Conservation (phyloP, 805 yeast species). For the Nakazawaea ernobii region DNA sequence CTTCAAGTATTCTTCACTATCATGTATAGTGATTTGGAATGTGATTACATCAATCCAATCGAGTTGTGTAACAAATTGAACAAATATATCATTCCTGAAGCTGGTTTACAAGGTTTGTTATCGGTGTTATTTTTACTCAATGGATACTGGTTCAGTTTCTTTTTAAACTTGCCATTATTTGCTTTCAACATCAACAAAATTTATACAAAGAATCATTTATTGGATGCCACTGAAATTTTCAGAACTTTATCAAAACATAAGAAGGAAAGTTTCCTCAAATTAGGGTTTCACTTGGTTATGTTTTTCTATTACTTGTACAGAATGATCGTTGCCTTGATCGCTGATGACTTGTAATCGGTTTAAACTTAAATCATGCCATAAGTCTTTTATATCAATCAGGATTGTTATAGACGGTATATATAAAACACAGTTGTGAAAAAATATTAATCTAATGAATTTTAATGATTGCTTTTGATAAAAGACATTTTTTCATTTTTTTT, state of each 20-base stretch:
- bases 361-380: not conserved
- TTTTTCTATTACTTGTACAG: conserved; percentile 94
- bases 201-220: conserved; percentile 70
- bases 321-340: conserved; percentile 90
- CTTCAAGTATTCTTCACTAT: conserved; percentile 93
- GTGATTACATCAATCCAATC: conserved; percentile 96
- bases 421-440: no score
- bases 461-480: no score
- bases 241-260: conserved; percentile 90
- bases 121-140: conserved; percentile 68
- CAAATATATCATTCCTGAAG: conserved; percentile 87
- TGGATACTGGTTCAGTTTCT: conserved; percentile 89
- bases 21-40: conserved; percentile 90
- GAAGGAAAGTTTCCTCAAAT: conserved; percentile 83
- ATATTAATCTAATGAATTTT: no score
- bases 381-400: no score
- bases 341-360: conserved; percentile 40
- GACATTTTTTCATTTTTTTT: no score
- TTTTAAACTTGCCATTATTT: conserved; percentile 75
- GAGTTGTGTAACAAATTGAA: conserved; percentile 92
- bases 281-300: conserved; percentile 85
- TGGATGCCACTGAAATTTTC: conserved; percentile 97
- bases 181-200: conserved; percentile 82
- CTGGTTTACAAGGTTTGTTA: conserved; percentile 69
- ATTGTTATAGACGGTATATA: not conserved